Conservation (phyloP, 2,329 filamentous ascomycete species). For the Didymella pomorum region DNA sequence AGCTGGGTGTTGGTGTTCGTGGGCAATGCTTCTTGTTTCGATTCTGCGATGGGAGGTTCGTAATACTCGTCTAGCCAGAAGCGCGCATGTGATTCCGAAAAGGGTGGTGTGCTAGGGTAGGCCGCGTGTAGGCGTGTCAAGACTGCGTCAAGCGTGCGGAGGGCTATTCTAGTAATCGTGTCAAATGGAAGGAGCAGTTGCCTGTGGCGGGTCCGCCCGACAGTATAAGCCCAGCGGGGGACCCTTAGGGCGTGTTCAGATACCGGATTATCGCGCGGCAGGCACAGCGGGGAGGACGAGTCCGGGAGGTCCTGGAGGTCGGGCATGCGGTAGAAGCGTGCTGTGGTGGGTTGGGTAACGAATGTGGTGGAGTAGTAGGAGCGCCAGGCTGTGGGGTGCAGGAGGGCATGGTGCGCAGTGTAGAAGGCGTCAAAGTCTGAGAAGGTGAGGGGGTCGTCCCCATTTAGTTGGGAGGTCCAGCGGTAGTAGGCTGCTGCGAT, state of each 20-base stretch:
- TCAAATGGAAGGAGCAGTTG: constrained; percentile 19
- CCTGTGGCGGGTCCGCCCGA: constrained; percentile 17
- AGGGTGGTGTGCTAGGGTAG: constrained; percentile 16
- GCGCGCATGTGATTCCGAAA: constrained; percentile 22
- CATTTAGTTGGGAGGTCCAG: constrained; percentile 17
- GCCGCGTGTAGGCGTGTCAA: constrained; percentile 20
- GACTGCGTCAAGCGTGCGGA: constrained; percentile 19
- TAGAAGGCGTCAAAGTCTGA: constrained; percentile 23
- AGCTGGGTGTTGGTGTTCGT: constrained; percentile 9
- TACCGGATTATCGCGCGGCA: constrained; percentile 19
- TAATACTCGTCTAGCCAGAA: constrained; percentile 21
- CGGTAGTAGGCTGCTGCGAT: constrained; percentile 21
- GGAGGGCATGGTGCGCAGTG: constrained; percentile 18
- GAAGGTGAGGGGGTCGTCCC: constrained; percentile 15
- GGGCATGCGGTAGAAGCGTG: constrained; percentile 24
- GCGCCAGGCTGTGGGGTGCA: constrained; percentile 20
- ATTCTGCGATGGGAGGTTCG: constrained; percentile 17
- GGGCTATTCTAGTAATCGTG: constrained; percentile 22
- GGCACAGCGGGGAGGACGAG: constrained; percentile 18
- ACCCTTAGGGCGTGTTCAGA: constrained; percentile 20
- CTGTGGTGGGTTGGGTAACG: constrained; percentile 20
- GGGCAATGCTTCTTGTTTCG: not conserved
- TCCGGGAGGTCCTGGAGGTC: constrained; percentile 21
- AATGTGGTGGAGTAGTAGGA: constrained; percentile 23
- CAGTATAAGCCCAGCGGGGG: constrained; percentile 22